Evolutionary conservation across 108 stramenopile species (phyloP).

Genomic region (Seminavis robusta): DNA sequence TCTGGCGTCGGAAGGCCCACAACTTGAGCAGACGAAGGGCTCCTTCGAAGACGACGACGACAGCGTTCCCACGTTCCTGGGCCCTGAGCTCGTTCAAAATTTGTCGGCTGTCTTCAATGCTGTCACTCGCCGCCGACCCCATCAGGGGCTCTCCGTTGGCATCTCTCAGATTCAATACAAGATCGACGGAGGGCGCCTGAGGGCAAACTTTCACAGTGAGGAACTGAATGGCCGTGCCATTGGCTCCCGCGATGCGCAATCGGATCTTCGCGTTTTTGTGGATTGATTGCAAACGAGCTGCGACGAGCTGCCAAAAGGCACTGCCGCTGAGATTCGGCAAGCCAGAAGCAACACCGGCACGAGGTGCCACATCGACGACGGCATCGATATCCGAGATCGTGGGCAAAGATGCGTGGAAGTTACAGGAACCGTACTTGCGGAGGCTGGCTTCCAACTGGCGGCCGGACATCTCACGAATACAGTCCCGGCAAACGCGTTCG

Average conservation of each 20-base stretch:
- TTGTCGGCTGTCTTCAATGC: too few relatives aligned
- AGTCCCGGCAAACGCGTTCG: neutral
- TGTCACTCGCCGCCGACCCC: too few relatives aligned
- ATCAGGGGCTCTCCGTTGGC: neutral
- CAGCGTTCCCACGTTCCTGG: neutral
- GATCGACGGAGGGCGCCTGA: constrained; percentile 5
- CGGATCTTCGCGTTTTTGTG: constrained; percentile 1
- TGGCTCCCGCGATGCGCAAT: neutral
- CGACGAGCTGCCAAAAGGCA: neutral
- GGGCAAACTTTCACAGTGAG: constrained; percentile 13
- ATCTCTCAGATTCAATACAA: constrained; percentile 2
- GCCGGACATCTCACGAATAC: neutral
- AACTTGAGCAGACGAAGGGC: constrained; percentile 12
- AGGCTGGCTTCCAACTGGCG: neutral
- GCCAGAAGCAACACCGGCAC: neutral
- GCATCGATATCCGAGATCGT: constrained; percentile 17
- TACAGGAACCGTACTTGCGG: neutral
- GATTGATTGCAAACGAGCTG: neutral
- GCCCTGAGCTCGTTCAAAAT: too few relatives aligned
- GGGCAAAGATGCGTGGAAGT: neutral
- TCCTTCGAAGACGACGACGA: constrained; percentile 6
- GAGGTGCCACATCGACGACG: constrained; percentile 7
- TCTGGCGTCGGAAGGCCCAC: constrained; percentile 9
- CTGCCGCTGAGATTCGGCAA: neutral
- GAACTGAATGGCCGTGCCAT: neutral